A percentile compares a stretch with the other conserved stretches of the same genome.
Conservation (phyloP, 805 yeast species). For the Ascoidea rubescens region DNA sequence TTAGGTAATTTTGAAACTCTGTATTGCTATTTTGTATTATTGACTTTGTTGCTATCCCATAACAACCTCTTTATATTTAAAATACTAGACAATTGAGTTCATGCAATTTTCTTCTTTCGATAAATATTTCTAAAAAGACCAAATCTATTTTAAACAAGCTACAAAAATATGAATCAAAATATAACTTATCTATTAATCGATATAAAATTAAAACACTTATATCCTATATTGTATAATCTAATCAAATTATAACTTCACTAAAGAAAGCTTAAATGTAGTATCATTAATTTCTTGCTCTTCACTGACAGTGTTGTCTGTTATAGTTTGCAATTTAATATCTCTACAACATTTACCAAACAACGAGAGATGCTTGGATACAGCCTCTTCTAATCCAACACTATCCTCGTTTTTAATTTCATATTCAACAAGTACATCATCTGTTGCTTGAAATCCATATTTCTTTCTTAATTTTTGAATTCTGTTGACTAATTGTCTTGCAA, state of each 20-base stretch:
- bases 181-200: no score
- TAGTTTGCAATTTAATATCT: constrained; percentile 27
- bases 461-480: constrained; percentile 96
- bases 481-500: constrained; percentile 91
- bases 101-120: no score
- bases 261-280: constrained; percentile 62
- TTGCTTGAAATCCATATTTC: constrained; percentile 87
- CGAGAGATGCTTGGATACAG: constrained; percentile 50
- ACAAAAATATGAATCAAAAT: no score
- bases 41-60: no score
- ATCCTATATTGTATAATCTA: no score
- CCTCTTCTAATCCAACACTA: constrained; percentile 46
- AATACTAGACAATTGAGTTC: no score
- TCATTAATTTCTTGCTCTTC: constrained; percentile 82
- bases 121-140: no score
- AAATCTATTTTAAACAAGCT: no score
- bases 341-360: constrained; percentile 70
- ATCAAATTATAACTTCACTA: constrained; percentile 41
- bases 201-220: no score
- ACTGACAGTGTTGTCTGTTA: constrained; percentile 32
- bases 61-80: no score
- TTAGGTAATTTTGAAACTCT: no score
- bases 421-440: constrained; percentile 88
- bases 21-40: no score
- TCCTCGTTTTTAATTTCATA: constrained; percentile 43